Conservation (phyloP, 2,329 filamentous ascomycete species). For the Scleromitrula shiraiana region DNA sequence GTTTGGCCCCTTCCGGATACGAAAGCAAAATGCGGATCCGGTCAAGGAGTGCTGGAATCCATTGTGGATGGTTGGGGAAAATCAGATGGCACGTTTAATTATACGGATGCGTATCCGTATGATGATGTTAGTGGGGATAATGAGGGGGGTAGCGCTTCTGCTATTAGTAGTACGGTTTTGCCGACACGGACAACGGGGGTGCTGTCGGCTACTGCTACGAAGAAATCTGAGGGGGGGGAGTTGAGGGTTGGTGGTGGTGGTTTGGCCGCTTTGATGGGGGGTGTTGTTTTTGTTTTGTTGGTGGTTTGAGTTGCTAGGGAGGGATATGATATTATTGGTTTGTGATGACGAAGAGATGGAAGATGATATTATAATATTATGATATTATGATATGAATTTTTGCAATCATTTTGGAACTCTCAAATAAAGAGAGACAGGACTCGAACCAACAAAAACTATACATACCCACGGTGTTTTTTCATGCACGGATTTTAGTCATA, state of each 20-base stretch:
- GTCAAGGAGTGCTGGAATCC: conserved; percentile 11
- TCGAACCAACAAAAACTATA: too few relatives aligned
- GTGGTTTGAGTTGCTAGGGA: not conserved
- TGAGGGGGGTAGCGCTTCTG: conserved; percentile 7
- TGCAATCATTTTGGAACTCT: too few relatives aligned
- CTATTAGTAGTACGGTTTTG: not conserved
- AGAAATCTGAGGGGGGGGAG: conserved; percentile 1
- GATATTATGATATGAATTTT: too few relatives aligned
- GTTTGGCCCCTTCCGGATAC: conserved; percentile 19
- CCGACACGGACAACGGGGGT: not conserved
- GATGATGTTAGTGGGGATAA: conserved; percentile 12
- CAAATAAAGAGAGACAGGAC: too few relatives aligned
- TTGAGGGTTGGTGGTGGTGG: not conserved
- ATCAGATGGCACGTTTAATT: conserved; percentile 14
- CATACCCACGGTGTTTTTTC: too few relatives aligned
- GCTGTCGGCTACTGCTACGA: not conserved
- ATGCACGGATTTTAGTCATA: too few relatives aligned
- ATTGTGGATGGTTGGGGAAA: conserved; percentile 16
- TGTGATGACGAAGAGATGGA: too few relatives aligned
- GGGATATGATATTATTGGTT: too few relatives aligned
- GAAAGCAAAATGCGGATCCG: conserved; percentile 15
- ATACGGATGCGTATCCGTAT: conserved; percentile 18
- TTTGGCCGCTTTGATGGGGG: conserved; percentile 1
- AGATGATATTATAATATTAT: too few relatives aligned
- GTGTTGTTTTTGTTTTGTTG: conserved; percentile 3